Base-by-base conservation (phyloP, 139 green algal genomes). In the Tetradesmus lagerheimii region DNA sequence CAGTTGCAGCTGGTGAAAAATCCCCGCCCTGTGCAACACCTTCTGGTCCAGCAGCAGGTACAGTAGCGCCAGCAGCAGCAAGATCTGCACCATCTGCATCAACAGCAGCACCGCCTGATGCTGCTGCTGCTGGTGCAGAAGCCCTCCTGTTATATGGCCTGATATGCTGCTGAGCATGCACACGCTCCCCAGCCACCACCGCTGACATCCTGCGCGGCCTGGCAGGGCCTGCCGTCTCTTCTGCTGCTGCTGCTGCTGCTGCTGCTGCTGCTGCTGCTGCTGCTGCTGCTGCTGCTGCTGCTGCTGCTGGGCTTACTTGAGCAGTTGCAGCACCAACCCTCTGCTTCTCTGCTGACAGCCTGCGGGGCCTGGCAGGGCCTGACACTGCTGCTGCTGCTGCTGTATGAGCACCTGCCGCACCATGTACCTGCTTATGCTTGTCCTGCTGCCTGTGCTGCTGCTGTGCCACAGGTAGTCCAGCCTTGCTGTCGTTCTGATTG, bases 301-400 rank as follows among this genome's bases (percentile, higher is more conserved):
- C 45, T 57, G 45, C 45, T 57, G 45, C 45, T 57, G 11, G 45
- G 45, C 11, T 9, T 57, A 12, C 11, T 57, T 57, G 45, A n/a
- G n/a, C n/a, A n/a, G n/a, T n/a, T n/a, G n/a, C n/a, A n/a, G n/a
- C n/a, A n/a, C 31, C 77, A 38, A n/a, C n/a, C n/a, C n/a, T n/a
- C n/a, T n/a, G n/a, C n/a, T n/a, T n/a, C n/a, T n/a, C n/a, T n/a
- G 57, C 57, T 31, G 57, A 71, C 57, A 31, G 23, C 57, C 57
- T n/a, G 23, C 57, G 57, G 12, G 57, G 57, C 57, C 57, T 71
- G 57, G 57, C 57, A 62, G 47, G 47, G 8, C 38, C 15, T 29
- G 29, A 38, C 31, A 41, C 34, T 62, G 77, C 75, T 57, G 77
- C 77, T 83, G 77, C 38, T 83, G 77, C 39, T 83, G 77, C 77